Conservation (phyloP, 768 basidiomycete genomes). For the Boletus insuetus region DNA sequence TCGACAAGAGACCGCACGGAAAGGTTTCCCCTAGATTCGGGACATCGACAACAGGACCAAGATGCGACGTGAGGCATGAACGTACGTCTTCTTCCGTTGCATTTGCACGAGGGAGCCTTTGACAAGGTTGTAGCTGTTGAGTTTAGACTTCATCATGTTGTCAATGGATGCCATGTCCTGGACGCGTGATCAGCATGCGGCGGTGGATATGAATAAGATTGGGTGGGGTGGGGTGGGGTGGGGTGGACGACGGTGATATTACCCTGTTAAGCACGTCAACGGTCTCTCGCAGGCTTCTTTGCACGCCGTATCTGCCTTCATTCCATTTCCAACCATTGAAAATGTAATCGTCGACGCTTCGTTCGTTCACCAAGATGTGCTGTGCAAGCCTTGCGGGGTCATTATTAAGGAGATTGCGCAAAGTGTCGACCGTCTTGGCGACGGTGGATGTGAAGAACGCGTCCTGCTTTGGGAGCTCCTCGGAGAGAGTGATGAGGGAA, state of each 20-base stretch:
- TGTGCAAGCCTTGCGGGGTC: conserved; percentile 73
- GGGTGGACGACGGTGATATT: conserved; percentile 19
- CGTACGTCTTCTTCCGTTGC: conserved; percentile 91
- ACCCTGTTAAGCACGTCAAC: conserved; percentile 87
- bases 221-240: conserved; percentile 6
- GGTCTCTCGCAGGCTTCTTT: conserved; percentile 79
- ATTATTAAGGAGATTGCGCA: conserved; percentile 87
- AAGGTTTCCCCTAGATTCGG: conserved; percentile 76
- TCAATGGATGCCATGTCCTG: conserved; percentile 94
- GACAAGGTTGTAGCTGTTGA: conserved; percentile 88
- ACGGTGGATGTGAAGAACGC: conserved; percentile 80
- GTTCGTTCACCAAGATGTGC: conserved; percentile 79
- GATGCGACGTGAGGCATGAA: conserved; percentile 9
- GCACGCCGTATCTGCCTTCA: conserved; percentile 82
- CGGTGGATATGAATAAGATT: conserved; percentile 14
- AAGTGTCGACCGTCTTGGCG: conserved; percentile 91
- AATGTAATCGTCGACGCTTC: conserved; percentile 74
- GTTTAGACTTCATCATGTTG: conserved; percentile 87
- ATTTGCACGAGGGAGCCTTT: conserved; percentile 91
- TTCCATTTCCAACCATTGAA: conserved; percentile 92
- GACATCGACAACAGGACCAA: conserved; percentile 4
- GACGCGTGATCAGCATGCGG: conserved; percentile 25
- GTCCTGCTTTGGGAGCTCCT: conserved; percentile 91
- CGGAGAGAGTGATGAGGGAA: conserved; percentile 81
- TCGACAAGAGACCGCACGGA: conserved; percentile 86